Conservation (phyloP, 2,329 filamentous ascomycete genomes). For the Huntiella savannae region DNA sequence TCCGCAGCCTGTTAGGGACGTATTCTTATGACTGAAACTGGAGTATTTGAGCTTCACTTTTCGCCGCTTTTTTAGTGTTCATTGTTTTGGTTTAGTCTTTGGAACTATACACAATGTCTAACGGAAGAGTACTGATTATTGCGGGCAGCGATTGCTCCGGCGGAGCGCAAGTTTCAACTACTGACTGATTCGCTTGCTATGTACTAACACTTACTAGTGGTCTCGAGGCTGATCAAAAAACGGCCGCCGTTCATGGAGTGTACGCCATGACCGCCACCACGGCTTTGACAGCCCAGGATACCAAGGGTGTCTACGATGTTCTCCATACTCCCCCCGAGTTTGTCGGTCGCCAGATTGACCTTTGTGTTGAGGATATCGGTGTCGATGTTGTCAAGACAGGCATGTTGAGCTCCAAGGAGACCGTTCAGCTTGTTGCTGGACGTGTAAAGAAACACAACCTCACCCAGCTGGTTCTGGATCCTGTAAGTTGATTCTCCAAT, state of each 20-base stretch:
- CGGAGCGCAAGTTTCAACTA: slow-evolving; percentile 43
- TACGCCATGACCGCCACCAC: slow-evolving; percentile 95
- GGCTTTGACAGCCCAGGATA: slow-evolving; percentile 92
- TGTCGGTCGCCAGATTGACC: slow-evolving; percentile 68
- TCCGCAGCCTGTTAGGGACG: too few species aligned
- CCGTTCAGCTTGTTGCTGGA: slow-evolving; percentile 20
- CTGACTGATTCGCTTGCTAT: slow-evolving; percentile 6
- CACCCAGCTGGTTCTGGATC: slow-evolving; percentile 20
- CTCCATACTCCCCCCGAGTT: slow-evolving; percentile 63
- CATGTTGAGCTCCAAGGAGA: slow-evolving; percentile 22
- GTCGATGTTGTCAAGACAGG: slow-evolving; percentile 81
- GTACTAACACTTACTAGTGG: slow-evolving; percentile 35
- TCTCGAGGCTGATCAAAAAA: slow-evolving; percentile 89
- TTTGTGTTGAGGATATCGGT: slow-evolving; percentile 64
- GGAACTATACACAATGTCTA: slow-evolving; percentile 1
- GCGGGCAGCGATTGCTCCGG: slow-evolving; percentile 83
- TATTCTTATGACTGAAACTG: too few species aligned
- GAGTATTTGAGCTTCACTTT: too few species aligned
- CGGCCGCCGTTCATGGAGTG: slow-evolving; percentile 75
- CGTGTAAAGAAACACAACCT: slow-evolving; percentile 14
- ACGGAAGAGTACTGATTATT: slow-evolving; percentile 51
- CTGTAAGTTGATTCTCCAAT: slow-evolving; percentile 15
- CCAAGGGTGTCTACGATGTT: slow-evolving; percentile 61
- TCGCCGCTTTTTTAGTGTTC: too few species aligned
- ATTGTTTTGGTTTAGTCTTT: too few species aligned